phyloP scores from a whole-genome alignment of 192 early-diverging fungal species.

The Mortierella antarctica region DNA sequence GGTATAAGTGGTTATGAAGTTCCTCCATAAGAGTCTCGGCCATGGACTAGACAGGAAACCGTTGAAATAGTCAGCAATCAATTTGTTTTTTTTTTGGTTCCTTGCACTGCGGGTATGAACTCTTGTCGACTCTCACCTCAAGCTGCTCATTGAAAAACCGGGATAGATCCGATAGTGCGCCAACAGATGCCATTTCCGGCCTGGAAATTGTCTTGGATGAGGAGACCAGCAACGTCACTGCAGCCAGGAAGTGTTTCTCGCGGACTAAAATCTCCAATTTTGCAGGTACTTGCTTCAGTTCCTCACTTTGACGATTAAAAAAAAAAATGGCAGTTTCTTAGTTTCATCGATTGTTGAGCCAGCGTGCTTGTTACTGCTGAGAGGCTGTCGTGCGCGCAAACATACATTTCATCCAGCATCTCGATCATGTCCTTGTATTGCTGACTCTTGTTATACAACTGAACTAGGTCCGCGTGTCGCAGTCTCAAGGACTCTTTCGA shows the following conservation, averaged over 20 bases:
- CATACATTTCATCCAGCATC: constrained; percentile 76
- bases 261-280: constrained; percentile 67
- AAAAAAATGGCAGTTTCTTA: background rate
- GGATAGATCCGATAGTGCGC: constrained; percentile 74
- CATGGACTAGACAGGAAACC: constrained; percentile 52
- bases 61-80: background rate
- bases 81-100: background rate
- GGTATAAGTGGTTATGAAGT: constrained; percentile 81
- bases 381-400: background rate
- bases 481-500: constrained; percentile 71
- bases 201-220: constrained; percentile 70
- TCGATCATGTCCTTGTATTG: constrained; percentile 83
- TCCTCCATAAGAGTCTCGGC: constrained; percentile 78
- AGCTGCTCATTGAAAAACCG: constrained; percentile 69
- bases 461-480: constrained; percentile 72
- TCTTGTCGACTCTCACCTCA: constrained; percentile 40
- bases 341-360: background rate
- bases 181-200: constrained; percentile 74
- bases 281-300: constrained; percentile 71
- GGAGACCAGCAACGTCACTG: constrained; percentile 71
- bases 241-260: constrained; percentile 78
- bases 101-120: background rate
- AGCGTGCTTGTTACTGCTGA: background rate
- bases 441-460: constrained; percentile 79
- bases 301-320: constrained; percentile 59